Base-by-base conservation (phyloP, 169 alveolate species). In the Plasmodium yoelii region DNA sequence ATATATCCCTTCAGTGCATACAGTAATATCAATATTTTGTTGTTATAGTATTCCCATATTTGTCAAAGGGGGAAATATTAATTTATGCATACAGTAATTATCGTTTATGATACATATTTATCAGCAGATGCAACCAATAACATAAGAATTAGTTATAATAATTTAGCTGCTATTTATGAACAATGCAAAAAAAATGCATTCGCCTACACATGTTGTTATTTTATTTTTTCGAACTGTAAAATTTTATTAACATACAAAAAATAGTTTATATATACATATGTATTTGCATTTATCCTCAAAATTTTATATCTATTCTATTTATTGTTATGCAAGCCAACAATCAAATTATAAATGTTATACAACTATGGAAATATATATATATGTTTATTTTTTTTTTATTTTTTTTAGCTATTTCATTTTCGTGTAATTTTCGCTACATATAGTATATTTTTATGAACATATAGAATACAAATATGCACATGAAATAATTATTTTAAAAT, bases 391-490 rank as follows among this genome's bases (percentile, higher is more conserved):
- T 18, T 71, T 72, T 68, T 49, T 34, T 34, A 51, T 46, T 39
- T 34, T 57, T 9, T 67, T 67, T 67, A 28, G 59, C 75, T 24
- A 57, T 39, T 34, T 34, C 13, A 5, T 28, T 26, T 67, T 67
- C 73, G 13, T 34, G 44, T 28, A 19, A 46, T 67, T 10, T 51
- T 9, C 56, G 49, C 75, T 67, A 67, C 47, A 19, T 67, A 39
- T 34, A 18, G 24, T 34, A 9, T 10, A 39, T 56, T 59, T 73
- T 59, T 63, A 49, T 28, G 56, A 73, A 73, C 60, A 59, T 73
- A 57, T 46, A 24, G 87, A 63, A 56, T 42, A 73, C 49, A 72
- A 73, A 22, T 60, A 57, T 57, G 87, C 51, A 57, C 42, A 26
- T n/a, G 42, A 22, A 73, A 73, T 73, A 73, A 55, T 26, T 63